Evolutionary conservation across 2,329 filamentous ascomycete species (phyloP), one percentile per base, ranked within the genome.

Genomic region (Pseudocercospora macadamiae): DNA sequence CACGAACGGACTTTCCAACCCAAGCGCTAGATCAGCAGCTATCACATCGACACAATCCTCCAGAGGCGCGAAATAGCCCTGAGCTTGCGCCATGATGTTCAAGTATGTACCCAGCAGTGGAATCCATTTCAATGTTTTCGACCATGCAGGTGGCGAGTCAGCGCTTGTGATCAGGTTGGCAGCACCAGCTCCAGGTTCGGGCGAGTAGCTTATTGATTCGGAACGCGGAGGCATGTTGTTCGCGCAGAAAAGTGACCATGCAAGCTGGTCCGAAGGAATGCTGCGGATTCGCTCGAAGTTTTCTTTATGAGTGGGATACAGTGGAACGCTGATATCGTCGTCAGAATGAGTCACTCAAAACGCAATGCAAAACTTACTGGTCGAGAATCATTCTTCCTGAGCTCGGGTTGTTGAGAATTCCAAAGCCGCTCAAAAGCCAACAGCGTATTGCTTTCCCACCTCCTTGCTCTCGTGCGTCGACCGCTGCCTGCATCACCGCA

Each of bases 341-440:
- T 49, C 9, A 26, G 9, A 6, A 18, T 25, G 4, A 8, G 18
- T 5, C n/a, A 14, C 21, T 26, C 5, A n/a, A 14, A 16, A 14
- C 6, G 14, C 19, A 12, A 12, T 18, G 26, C 5, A 25, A 18
- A n/a, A 25, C 45, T 49, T 23, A 53, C 30, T 59, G 55, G 23
- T 55, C 51, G 14, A 51, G 25, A 4, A 59, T 25, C 26, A 55
- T 32, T 39, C 51, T 39, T 44, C 12, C 28, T 12, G 28, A n/a
- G 36, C 36, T 36, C 10, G 57, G 57, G 51, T 68, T 52, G 16
- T 73, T 60, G 57, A 78, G 55, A 5, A 75, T 69, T 7, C 70
- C 67, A 51, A 74, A 42, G 0, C 75, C 75, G 53, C 64, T 71
- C 21, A 75, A 62, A 39, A 79, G 71, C 76, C 77, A 79, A 3